These are phyloP conservation scores for Lantana camara DNA, from an alignment of 257 asterid species.

Conservation along the genomic window DNA sequence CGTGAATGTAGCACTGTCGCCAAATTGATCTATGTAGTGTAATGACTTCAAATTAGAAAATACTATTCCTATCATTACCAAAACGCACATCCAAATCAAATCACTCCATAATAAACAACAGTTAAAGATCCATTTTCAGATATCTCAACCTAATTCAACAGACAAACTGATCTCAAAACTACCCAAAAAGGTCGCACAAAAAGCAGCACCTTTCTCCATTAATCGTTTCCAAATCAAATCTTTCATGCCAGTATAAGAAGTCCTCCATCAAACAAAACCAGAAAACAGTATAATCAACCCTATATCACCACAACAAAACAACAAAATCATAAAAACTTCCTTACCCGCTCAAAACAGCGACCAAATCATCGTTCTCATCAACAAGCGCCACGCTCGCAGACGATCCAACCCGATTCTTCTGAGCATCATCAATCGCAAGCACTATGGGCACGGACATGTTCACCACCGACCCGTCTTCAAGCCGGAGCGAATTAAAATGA, in stretches of 20 bases:
- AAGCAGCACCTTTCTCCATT: not conserved
- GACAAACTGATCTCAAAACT: not conserved
- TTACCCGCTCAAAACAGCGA: slow-evolving; percentile 80
- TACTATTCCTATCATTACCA: too few relatives aligned
- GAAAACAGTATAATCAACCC: not conserved
- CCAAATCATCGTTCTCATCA: slow-evolving; percentile 42
- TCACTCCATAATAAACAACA: not conserved
- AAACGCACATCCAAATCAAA: not conserved
- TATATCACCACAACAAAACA: not conserved
- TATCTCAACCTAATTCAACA: not conserved
- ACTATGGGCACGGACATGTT: slow-evolving; percentile 98
- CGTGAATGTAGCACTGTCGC: too few relatives aligned
- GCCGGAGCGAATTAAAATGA: slow-evolving; percentile 87
- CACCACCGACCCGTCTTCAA: slow-evolving; percentile 67
- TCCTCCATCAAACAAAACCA: not conserved
- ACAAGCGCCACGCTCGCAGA: slow-evolving; percentile 70
- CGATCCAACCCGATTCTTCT: slow-evolving; percentile 61
- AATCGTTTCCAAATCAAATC: not conserved
- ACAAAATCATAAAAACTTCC: slow-evolving; percentile 27
- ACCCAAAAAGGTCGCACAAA: not conserved
- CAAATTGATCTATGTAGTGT: too few relatives aligned
- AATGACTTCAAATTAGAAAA: too few relatives aligned
- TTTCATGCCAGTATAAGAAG: not conserved
- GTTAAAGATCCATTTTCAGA: not conserved
- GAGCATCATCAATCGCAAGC: slow-evolving; percentile 78